Base-by-base conservation (phyloP, 2,329 filamentous ascomycete genomes). In the Zymoseptoria ardabiliae region DNA sequence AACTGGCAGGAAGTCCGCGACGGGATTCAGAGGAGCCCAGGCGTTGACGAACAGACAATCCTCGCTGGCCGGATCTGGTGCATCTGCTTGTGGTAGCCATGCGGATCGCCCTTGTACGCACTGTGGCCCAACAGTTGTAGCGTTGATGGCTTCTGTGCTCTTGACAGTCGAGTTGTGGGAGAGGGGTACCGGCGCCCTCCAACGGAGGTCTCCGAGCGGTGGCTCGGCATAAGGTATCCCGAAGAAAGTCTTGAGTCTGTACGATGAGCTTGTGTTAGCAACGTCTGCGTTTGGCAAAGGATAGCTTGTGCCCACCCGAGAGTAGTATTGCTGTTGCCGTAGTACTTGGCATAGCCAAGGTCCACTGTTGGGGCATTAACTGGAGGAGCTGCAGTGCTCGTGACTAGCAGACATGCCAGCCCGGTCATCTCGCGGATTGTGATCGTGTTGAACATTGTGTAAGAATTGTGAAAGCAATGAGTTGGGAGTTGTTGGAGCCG, bases 1-100 rank as follows among this genome's bases (percentile, higher is more conserved):
- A 0, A 91, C 87, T 0, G 88, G 87, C 4, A 89, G 73, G 8
- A 7, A n/a, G 11, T 51, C 19, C 22, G 50, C 20, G 7, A 19
- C 50, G 8, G 50, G 50, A 13, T 57, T 51, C 10, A 22, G n/a
- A 7, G 58, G 58, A 54, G 58, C 58, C 55, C 55, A 57, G n/a
- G 58, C 57, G 28, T 60, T 55, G 19, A 60, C 13, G 25, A 53
- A 57, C n/a, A 60, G 25, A 48, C 58, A 60, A 21, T 60, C 58
- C 50, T 60, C 58, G n/a, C 50, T 51, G 20, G 50, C 50, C 6
- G 13, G n/a, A 20, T 55, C 52, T 25, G 57, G 41, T 19, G 48
- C 20, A 23, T 52, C 51, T n/a, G 58, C 23, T 52, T 60, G 58
- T 6, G 58, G 58, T 22, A 21, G 50, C 20, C 22, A 51, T 2